Percentiles rank a stretch among this genome's conserved stretches.
phyloP scores from a whole-genome alignment of 2,329 filamentous ascomycete genomes.

The Zymoseptoria brevis region DNA sequence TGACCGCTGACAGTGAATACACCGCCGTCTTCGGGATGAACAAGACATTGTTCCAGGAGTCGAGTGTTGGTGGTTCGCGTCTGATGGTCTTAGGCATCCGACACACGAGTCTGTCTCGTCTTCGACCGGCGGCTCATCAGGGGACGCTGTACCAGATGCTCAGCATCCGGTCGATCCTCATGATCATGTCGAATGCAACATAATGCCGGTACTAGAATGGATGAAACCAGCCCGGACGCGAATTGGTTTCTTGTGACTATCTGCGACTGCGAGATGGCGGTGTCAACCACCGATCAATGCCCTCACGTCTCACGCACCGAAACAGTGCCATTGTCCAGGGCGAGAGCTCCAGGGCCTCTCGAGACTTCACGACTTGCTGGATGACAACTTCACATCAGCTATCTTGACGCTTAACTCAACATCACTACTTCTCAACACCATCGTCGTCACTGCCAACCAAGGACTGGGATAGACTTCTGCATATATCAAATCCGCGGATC shows the following conservation, averaged over 20 bases:
- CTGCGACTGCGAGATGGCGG: neutral
- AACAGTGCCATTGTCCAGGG: neutral
- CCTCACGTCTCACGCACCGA: neutral
- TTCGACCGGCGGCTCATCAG: neutral
- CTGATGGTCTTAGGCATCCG: neutral
- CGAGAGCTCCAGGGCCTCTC: neutral
- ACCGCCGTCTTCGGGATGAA: neutral
- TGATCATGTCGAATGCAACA: neutral
- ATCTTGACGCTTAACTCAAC: neutral
- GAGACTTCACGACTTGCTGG: neutral
- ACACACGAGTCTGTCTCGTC: too few species aligned
- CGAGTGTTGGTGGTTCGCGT: neutral
- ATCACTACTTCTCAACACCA: neutral
- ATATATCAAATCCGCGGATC: neutral
- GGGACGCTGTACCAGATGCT: neutral
- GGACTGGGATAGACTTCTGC: neutral
- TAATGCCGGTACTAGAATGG: neutral
- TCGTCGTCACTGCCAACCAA: neutral
- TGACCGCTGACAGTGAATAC: neutral
- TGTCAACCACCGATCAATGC: neutral
- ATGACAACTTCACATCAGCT: neutral
- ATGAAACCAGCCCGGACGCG: neutral
- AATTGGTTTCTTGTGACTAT: neutral
- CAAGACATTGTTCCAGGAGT: neutral
- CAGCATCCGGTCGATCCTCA: neutral